These are phyloP conservation scores for Ceratobasidium sp. DNA, from an alignment of 1,284 basidiomycete genomes.

Conservation along the genomic window DNA sequence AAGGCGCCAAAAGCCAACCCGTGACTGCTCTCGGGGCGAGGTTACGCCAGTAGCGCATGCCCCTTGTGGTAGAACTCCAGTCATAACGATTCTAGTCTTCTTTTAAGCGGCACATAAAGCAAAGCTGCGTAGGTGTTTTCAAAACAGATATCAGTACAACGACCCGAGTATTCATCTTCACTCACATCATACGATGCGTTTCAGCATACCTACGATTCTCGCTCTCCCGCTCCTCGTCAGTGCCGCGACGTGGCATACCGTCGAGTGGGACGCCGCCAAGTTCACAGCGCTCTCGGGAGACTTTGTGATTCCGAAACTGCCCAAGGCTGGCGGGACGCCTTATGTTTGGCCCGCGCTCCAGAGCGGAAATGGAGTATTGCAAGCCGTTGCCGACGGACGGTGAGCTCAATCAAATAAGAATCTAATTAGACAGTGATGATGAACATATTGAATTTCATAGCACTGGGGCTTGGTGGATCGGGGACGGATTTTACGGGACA, in stretches of 20 bases:
- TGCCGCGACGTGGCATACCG: slow-evolving; percentile 55
- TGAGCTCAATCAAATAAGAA: neutral
- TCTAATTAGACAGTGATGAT: neutral
- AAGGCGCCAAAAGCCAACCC: too few relatives aligned
- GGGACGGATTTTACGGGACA: slow-evolving; percentile 48
- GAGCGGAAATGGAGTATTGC: slow-evolving; percentile 55
- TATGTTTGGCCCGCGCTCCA: slow-evolving; percentile 57
- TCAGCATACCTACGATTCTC: neutral
- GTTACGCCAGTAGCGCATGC: too few relatives aligned
- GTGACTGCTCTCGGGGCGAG: too few relatives aligned
- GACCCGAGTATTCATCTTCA: too few relatives aligned
- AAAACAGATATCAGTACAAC: too few relatives aligned
- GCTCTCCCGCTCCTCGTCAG: slow-evolving; percentile 22
- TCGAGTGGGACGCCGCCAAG: slow-evolving; percentile 56
- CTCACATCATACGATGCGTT: neutral
- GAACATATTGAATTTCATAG: neutral
- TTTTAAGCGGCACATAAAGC: too few relatives aligned
- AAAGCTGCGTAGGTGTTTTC: too few relatives aligned
- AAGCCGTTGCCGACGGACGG: slow-evolving; percentile 56
- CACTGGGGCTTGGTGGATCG: slow-evolving; percentile 56
- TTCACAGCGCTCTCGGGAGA: slow-evolving; percentile 56
- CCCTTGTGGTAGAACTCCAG: too few relatives aligned
- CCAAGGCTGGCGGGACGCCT: slow-evolving; percentile 52
- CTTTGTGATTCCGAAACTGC: slow-evolving; percentile 54
- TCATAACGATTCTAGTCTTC: too few relatives aligned